These are phyloP conservation scores for Chenopodium quinoa DNA, from an alignment of 148 eudicot genomes.

Conservation along the genomic window DNA sequence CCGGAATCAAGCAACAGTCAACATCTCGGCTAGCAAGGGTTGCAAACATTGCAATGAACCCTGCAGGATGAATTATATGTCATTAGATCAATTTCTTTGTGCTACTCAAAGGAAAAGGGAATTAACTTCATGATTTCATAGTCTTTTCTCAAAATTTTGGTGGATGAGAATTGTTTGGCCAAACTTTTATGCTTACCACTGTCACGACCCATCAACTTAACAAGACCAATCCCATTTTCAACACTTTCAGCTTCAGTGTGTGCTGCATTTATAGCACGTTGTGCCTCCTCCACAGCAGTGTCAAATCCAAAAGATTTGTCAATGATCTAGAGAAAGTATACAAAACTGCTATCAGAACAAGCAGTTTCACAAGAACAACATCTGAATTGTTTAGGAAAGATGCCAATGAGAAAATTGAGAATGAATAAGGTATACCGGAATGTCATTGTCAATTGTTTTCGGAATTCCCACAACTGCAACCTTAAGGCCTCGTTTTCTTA, in stretches of 20 bases:
- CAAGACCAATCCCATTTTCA: slow-evolving; percentile 85
- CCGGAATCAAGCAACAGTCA: slow-evolving; percentile 94
- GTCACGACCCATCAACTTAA: slow-evolving; percentile 84
- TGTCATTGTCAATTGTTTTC: slow-evolving; percentile 89
- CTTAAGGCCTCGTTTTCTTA: slow-evolving; percentile 73
- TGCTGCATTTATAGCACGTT: slow-evolving; percentile 85
- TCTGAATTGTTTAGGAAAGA: neutral
- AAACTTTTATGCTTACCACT: slow-evolving; percentile 51
- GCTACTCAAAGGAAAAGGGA: neutral
- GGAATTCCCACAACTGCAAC: slow-evolving; percentile 81
- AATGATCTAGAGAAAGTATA: slow-evolving; percentile 49
- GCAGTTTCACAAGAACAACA: neutral
- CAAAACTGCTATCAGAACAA: neutral
- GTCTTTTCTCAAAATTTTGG: neutral
- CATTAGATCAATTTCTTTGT: neutral
- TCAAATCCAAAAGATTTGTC: slow-evolving; percentile 96
- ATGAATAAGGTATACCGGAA: slow-evolving; percentile 51
- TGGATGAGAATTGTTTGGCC: neutral
- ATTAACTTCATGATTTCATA: neutral
- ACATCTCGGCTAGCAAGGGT: slow-evolving; percentile 93
- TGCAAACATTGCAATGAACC: slow-evolving; percentile 94
- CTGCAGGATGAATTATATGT: slow-evolving; percentile 35
- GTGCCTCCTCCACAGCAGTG: slow-evolving; percentile 92
- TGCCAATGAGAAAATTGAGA: neutral
- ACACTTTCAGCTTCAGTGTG: slow-evolving; percentile 82